Evolutionary conservation across 371 early-diverging fungal genomes (phyloP).

Genomic region (Lichtheimia hyalospora): DNA sequence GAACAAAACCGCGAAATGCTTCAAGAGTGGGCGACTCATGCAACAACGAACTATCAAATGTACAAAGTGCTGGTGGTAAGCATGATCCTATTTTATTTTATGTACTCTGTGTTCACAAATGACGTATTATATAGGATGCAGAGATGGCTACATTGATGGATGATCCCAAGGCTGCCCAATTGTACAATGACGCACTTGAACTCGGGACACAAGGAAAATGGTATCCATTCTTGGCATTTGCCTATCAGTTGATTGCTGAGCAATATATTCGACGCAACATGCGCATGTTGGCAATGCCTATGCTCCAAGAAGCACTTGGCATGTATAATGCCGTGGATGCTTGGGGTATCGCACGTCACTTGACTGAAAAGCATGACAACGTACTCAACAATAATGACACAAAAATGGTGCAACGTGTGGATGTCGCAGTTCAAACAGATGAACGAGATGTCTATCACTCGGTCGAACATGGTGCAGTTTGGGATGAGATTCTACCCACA

Average conservation of each 20-base stretch:
- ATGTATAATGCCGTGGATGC: slow-evolving; percentile 40
- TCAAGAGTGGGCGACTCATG: slow-evolving; percentile 27
- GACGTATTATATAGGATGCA: slow-evolving; percentile 22
- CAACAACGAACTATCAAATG: slow-evolving; percentile 38
- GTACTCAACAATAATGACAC: not conserved
- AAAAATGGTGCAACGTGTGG: slow-evolving; percentile 6
- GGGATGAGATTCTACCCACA: slow-evolving; percentile 18
- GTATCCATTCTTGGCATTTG: slow-evolving; percentile 31
- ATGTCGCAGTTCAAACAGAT: slow-evolving; percentile 32
- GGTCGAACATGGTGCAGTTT: not conserved
- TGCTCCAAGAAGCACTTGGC: slow-evolving; percentile 26
- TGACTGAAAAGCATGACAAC: slow-evolving; percentile 24
- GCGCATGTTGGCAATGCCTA: slow-evolving; percentile 30
- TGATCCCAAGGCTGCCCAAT: slow-evolving; percentile 5
- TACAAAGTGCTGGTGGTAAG: slow-evolving; percentile 39
- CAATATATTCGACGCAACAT: slow-evolving; percentile 27
- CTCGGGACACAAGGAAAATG: slow-evolving; percentile 25
- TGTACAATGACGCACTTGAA: slow-evolving; percentile 35
- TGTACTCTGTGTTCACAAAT: not conserved
- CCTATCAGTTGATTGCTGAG: slow-evolving; percentile 28
- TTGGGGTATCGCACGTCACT: slow-evolving; percentile 33
- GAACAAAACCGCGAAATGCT: slow-evolving; percentile 21
- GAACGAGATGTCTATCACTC: slow-evolving; percentile 12
- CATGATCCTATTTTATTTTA: not conserved
- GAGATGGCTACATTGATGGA: slow-evolving; percentile 27